These are phyloP conservation scores for Guyanaporus albipodus DNA, from an alignment of 768 basidiomycete genomes.

Conservation along the genomic window DNA sequence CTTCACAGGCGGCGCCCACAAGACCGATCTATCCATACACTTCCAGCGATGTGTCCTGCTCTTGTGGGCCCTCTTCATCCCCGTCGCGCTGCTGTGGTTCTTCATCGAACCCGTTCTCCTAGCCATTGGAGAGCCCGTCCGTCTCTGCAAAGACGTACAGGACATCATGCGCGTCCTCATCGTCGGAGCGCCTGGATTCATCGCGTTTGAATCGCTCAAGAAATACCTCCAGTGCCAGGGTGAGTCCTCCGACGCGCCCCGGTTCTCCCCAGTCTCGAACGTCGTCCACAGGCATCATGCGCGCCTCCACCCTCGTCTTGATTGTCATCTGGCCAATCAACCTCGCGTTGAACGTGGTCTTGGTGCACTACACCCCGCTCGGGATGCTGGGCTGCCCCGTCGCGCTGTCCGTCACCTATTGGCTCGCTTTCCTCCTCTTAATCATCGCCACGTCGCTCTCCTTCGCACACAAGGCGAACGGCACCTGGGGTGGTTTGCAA, in stretches of 20 bases:
- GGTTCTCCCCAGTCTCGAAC: background rate
- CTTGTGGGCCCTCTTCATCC: constrained; percentile 61
- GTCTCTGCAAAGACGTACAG: constrained; percentile 59
- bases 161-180: constrained; percentile 61
- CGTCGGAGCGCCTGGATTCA: constrained; percentile 65
- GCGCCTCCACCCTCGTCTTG: constrained; percentile 62
- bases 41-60: constrained; percentile 66
- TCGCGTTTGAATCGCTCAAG: constrained; percentile 73
- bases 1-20: constrained; percentile 57
- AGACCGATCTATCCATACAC: constrained; percentile 67
- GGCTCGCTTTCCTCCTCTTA: constrained; percentile 60
- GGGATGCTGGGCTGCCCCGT: constrained; percentile 64
- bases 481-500: constrained; percentile 62
- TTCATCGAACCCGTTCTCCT: constrained; percentile 61
- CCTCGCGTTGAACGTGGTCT: constrained; percentile 48
- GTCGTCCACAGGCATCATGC: constrained; percentile 59
- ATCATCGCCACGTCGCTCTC: constrained; percentile 48
- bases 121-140: constrained; percentile 55
- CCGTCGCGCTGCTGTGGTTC: constrained; percentile 59
- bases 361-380: constrained; percentile 63
- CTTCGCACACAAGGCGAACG: constrained; percentile 48
- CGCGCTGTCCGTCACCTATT: constrained; percentile 66
- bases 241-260: constrained; percentile 21
- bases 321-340: constrained; percentile 65
- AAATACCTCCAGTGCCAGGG: constrained; percentile 81